phyloP scores from a whole-genome alignment of 441 rosid genomes.

The Brassica hybrid region DNA sequence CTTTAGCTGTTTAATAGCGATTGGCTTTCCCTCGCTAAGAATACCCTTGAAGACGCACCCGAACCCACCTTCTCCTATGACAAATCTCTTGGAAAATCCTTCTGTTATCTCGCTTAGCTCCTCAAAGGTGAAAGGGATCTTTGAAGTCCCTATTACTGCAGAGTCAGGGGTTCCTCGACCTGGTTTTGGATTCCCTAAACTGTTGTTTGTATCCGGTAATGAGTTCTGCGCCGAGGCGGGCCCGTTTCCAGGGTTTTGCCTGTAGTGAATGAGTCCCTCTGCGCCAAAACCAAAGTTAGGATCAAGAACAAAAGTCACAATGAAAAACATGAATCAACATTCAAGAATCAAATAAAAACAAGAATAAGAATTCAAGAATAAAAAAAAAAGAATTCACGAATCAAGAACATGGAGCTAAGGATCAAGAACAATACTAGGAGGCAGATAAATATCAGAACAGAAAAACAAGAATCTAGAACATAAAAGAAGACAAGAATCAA shows the following conservation, averaged over 20 bases:
- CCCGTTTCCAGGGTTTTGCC: conserved; percentile 43
- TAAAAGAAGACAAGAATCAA: background rate
- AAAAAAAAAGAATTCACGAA: too few relatives aligned
- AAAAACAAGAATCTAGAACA: background rate
- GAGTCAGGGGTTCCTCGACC: conserved; percentile 55
- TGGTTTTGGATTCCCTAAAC: conserved; percentile 26
- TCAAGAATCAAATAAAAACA: background rate
- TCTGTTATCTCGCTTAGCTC: conserved; percentile 75
- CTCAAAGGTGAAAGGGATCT: conserved; percentile 60
- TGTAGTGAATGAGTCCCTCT: conserved; percentile 49
- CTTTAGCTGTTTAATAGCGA: conserved; percentile 86
- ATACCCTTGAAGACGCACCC: conserved; percentile 77
- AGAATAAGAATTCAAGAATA: background rate
- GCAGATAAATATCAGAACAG: background rate
- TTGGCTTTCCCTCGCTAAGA: conserved; percentile 54
- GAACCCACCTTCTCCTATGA: conserved; percentile 87
- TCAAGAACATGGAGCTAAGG: too few relatives aligned
- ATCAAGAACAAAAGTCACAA: background rate
- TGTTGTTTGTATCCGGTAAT: conserved; percentile 45
- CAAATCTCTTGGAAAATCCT: conserved; percentile 59
- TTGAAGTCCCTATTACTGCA: conserved; percentile 48
- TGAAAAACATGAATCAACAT: background rate
- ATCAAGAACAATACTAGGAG: conserved; percentile 2
- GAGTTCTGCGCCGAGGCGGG: conserved; percentile 39
- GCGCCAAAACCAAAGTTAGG: background rate